These are phyloP conservation scores for Jimgerdemannia flammicorona DNA, from an alignment of 192 early-diverging fungal species.

Conservation along the genomic window DNA sequence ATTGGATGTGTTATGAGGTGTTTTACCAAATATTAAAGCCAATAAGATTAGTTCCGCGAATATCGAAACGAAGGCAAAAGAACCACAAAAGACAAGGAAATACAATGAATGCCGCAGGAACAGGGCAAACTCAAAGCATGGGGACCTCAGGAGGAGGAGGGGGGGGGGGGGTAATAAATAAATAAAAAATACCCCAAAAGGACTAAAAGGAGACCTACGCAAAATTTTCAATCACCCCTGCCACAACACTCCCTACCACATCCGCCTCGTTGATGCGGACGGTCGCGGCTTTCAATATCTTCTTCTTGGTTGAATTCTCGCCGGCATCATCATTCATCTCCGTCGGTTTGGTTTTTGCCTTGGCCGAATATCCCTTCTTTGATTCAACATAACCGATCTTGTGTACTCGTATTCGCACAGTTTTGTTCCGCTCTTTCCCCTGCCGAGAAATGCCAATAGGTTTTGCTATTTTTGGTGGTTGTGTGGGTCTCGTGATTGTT, in stretches of 20 bases:
- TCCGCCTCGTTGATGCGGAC: conserved; percentile 3
- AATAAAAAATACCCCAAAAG: neutral
- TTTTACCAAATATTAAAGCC: too few species aligned
- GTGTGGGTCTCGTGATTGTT: neutral
- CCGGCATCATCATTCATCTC: neutral
- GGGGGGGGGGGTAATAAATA: neutral
- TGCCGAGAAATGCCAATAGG: neutral
- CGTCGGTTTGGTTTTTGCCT: neutral
- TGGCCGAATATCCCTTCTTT: neutral
- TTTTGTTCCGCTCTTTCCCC: neutral
- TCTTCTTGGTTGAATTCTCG: neutral
- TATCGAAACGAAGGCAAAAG: too few species aligned
- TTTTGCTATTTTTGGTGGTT: neutral
- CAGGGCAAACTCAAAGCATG: too few species aligned
- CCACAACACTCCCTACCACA: conserved; percentile 3
- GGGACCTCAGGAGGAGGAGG: too few species aligned
- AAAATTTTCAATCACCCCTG: conserved; percentile 1
- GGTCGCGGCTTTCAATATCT: neutral
- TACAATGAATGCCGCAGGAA: too few species aligned
- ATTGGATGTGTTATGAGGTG: too few species aligned
- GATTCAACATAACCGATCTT: neutral
- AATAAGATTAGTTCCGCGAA: too few species aligned
- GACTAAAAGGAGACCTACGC: conserved; percentile 5
- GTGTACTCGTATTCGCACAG: neutral
- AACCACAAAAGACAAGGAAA: too few species aligned